Percentiles rank a stretch among this genome's conserved stretches.
phyloP scores from a whole-genome alignment of 1,139 yeast species.

The Zygosaccharomyces pseudobailii region DNA sequence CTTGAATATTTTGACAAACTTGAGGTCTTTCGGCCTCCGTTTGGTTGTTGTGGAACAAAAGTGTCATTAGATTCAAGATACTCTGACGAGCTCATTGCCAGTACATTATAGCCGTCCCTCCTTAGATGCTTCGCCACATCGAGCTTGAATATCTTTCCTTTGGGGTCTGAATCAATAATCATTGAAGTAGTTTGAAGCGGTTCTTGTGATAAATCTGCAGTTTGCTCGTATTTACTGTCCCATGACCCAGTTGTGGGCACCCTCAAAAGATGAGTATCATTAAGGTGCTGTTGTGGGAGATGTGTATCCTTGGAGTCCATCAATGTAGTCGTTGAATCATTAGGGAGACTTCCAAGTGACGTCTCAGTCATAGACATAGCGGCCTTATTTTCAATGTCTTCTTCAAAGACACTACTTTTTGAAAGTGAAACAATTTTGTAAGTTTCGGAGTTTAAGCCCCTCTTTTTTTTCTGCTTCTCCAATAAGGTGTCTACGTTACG shows the following conservation, averaged over 20 bases:
- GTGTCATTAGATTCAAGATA: background rate
- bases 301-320: slow-evolving; percentile 1
- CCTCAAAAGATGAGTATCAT: background rate
- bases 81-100: slow-evolving; percentile 1
- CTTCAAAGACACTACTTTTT: slow-evolving; percentile 3
- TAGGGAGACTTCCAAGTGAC: background rate
- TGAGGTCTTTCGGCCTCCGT: background rate
- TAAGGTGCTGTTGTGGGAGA: background rate
- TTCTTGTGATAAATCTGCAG: slow-evolving; percentile 1
- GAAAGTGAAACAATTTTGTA: slow-evolving; percentile 1
- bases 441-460: slow-evolving; percentile 3
- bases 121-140: background rate
- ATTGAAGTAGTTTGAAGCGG: slow-evolving; percentile 8
- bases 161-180: background rate
- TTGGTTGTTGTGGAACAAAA: background rate
- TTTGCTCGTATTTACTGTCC: slow-evolving; percentile 1
- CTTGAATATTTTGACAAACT: background rate
- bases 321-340: slow-evolving; percentile 8
- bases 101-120: background rate
- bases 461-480: slow-evolving; percentile 16
- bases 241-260: background rate
- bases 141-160: background rate
- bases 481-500: slow-evolving; percentile 27
- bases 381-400: slow-evolving; percentile 8
- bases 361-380: background rate